A percentile compares a stretch with the other conserved stretches of the same genome.
Evolutionary conservation across 306 rosid genomes (phyloP).

Genomic region (Alnus glutinosa): DNA sequence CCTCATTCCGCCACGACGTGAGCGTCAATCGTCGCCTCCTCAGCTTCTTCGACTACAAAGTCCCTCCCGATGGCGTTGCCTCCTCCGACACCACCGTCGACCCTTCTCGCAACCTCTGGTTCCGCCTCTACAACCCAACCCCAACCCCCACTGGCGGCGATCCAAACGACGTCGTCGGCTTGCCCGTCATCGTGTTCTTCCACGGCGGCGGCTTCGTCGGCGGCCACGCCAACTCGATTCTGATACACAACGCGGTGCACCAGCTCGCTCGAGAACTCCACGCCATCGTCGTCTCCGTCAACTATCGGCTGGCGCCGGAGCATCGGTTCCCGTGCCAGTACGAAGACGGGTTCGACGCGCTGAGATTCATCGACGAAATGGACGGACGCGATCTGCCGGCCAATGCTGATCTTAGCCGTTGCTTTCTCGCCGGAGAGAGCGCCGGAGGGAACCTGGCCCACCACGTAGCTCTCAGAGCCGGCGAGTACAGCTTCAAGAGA

Average conservation of each 20-base stretch:
- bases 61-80: neutral
- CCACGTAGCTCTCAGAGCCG: constrained; percentile 27
- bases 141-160: neutral
- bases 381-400: neutral
- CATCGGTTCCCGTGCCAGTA: constrained; percentile 28
- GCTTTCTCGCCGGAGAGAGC: constrained; percentile 43
- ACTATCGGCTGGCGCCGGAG: constrained; percentile 42
- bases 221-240: no score
- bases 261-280: constrained; percentile 5
- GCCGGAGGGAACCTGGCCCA: constrained; percentile 45
- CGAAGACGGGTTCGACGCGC: constrained; percentile 37
- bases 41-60: neutral
- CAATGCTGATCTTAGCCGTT: constrained; percentile 8
- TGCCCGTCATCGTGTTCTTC: neutral
- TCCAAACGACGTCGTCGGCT: neutral
- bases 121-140: constrained; percentile 4
- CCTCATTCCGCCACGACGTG: neutral
- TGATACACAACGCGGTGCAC: neutral
- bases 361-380: constrained; percentile 26
- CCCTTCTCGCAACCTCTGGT: neutral
- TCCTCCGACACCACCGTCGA: neutral
- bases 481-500: constrained; percentile 4
- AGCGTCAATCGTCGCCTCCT: neutral
- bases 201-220: neutral
- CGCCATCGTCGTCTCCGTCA: constrained; percentile 36